Percentiles rank a stretch among this genome's conserved stretches.
phyloP scores from a whole-genome alignment of 2,329 filamentous ascomycete genomes.

The Orbilia javanica region DNA sequence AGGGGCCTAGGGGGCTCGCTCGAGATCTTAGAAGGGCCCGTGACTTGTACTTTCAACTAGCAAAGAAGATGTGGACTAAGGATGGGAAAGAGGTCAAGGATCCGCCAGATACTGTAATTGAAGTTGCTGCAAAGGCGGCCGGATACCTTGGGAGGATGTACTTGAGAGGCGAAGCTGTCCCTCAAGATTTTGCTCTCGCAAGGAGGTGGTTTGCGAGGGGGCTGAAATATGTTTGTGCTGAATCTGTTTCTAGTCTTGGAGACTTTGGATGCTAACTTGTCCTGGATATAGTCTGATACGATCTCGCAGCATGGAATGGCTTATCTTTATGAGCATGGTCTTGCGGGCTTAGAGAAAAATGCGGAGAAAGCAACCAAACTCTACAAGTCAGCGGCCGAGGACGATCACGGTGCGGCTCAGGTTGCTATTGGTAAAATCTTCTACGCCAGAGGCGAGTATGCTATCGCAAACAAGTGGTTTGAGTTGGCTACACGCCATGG shows the following conservation, averaged over 20 bases:
- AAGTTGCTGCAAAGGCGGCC: conserved; percentile 74
- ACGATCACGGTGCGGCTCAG: conserved; percentile 83
- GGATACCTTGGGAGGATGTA: conserved; percentile 92
- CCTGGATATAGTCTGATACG: conserved; percentile 74
- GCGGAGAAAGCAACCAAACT: conserved; percentile 78
- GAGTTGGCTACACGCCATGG: conserved; percentile 85
- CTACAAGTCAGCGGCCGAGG: conserved; percentile 83
- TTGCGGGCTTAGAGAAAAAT: conserved; percentile 76
- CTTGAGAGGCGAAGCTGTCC: conserved; percentile 84
- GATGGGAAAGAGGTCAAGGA: conserved; percentile 79
- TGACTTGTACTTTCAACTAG: conserved; percentile 83
- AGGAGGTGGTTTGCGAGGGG: conserved; percentile 87
- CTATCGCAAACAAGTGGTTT: conserved; percentile 83
- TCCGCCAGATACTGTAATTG: conserved; percentile 81
- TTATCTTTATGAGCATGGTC: conserved; percentile 83
- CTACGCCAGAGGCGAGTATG: conserved; percentile 78
- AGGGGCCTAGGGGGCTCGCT: conserved; percentile 81
- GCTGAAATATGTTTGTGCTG: conserved; percentile 67
- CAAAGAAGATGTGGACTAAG: conserved; percentile 83
- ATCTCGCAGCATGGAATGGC: conserved; percentile 88
- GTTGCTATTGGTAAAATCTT: conserved; percentile 86
- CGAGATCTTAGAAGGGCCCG: conserved; percentile 80
- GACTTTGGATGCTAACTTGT: conserved; percentile 20
- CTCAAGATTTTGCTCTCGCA: conserved; percentile 81
- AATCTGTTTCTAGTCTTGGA: background rate